Conservation (phyloP, 139 green algal genomes). For the Zygnema circumcarinatum region DNA sequence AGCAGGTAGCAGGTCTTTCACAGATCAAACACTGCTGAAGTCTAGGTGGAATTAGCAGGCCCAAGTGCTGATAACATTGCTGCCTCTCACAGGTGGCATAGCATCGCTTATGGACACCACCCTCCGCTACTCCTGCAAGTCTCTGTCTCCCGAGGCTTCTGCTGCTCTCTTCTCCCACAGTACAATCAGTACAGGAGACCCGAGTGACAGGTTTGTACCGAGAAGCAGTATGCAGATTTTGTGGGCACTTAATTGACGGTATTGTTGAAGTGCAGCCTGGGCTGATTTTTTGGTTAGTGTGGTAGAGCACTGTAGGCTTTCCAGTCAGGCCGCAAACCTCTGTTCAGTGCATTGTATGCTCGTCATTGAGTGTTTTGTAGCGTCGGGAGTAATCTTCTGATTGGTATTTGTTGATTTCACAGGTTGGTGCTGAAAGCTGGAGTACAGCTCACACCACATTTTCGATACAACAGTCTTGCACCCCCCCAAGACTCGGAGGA, state of each 20-base stretch:
- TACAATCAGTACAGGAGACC: slow-evolving; percentile 1
- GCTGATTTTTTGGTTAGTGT: neutral
- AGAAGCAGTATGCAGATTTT: neutral
- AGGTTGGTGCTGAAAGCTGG: slow-evolving; percentile 26
- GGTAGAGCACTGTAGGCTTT: no score
- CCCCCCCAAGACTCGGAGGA: neutral
- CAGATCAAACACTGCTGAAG: no score
- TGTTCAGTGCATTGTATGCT: no score
- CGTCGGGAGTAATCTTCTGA: no score
- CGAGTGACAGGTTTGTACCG: neutral
- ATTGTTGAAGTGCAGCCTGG: neutral
- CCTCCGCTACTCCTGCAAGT: slow-evolving; percentile 26
- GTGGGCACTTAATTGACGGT: neutral
- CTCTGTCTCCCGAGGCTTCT: neutral
- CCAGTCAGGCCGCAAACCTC: no score
- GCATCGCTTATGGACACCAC: slow-evolving; percentile 23
- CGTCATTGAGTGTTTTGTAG: no score
- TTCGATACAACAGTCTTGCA: slow-evolving; percentile 18
- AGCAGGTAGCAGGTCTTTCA: neutral
- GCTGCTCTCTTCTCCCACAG: slow-evolving; percentile 4
- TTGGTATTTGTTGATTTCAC: slow-evolving; percentile 6
- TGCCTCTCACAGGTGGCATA: slow-evolving; percentile 25
- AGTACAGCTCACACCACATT: slow-evolving; percentile 17
- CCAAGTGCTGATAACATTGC: neutral
- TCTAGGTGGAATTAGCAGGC: neutral